A percentile compares a stretch with the other conserved stretches of the same genome.
Conservation (phyloP, 768 basidiomycete genomes). For the Kwoniella bestiolae region DNA sequence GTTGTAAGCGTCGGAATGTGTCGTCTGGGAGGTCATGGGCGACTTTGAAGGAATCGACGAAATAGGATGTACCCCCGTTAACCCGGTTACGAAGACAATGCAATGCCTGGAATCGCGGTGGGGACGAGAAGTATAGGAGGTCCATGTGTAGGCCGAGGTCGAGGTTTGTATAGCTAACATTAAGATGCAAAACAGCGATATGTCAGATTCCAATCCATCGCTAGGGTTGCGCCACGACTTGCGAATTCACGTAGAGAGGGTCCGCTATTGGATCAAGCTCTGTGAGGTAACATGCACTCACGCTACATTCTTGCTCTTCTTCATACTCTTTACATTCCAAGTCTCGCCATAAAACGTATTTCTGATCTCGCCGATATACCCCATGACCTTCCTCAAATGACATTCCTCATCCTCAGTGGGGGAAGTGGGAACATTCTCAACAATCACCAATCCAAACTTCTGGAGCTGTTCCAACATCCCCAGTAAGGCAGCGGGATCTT, state of each 20-base stretch:
- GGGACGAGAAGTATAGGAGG: constrained; percentile 83
- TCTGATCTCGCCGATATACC: constrained; percentile 73
- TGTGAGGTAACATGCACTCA: no score
- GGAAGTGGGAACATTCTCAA: constrained; percentile 70
- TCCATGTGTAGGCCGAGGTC: constrained; percentile 91
- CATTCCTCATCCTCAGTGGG: constrained; percentile 68
- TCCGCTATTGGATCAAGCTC: no score
- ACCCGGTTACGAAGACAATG: constrained; percentile 88
- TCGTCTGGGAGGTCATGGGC: constrained; percentile 64
- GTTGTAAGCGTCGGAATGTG: constrained; percentile 68
- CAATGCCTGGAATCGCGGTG: constrained; percentile 88
- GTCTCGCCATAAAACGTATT: constrained; percentile 85
- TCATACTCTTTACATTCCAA: constrained; percentile 83
- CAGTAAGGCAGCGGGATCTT: constrained; percentile 55
- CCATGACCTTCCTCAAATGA: constrained; percentile 70
- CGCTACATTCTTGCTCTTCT: constrained; percentile 83
- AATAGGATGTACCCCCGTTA: constrained; percentile 78
- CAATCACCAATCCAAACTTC: constrained; percentile 73
- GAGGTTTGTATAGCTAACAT: constrained; percentile 74
- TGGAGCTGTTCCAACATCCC: constrained; percentile 71
- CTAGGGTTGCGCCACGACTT: no score
- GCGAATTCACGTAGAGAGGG: no score
- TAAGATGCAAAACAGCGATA: no score
- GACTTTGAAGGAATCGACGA: constrained; percentile 77
- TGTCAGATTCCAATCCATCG: no score